These are phyloP conservation scores for Cryptococcus sp. DNA, from an alignment of 1,284 basidiomycete genomes.

Conservation along the genomic window DNA sequence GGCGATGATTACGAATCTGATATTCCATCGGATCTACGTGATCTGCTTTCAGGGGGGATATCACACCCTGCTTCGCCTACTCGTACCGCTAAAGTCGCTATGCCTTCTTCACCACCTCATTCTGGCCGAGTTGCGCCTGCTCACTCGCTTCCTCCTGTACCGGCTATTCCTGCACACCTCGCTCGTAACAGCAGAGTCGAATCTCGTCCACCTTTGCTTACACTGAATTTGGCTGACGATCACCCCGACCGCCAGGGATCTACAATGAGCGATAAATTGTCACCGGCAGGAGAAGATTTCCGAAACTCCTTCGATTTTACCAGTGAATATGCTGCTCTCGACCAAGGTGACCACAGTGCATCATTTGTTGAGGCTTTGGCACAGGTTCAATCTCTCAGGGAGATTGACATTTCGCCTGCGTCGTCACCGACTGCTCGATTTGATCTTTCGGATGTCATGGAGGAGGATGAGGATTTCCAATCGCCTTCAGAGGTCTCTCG, in stretches of 20 bases:
- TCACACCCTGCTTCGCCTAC: too few species aligned
- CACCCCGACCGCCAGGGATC: constrained; percentile 4
- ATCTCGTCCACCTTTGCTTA: neutral
- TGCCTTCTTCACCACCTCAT: neutral
- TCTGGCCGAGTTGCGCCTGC: neutral
- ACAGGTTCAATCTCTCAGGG: constrained; percentile 8
- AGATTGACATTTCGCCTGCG: neutral
- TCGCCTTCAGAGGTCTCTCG: neutral
- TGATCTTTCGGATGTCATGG: neutral
- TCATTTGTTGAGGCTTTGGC: constrained; percentile 65
- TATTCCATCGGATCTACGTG: constrained; percentile 22
- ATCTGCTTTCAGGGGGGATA: constrained; percentile 4
- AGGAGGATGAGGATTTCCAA: neutral
- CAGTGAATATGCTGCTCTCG: constrained; percentile 65
- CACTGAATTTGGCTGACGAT: neutral
- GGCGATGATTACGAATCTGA: constrained; percentile 10
- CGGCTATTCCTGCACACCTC: neutral
- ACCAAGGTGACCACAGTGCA: constrained; percentile 60
- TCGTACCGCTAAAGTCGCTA: neutral
- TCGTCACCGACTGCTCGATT: constrained; percentile 6
- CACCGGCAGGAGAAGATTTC: neutral
- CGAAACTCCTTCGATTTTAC: constrained; percentile 83
- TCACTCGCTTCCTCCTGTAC: constrained; percentile 15
- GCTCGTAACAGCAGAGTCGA: neutral
- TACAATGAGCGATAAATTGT: constrained; percentile 2